phyloP scores from a whole-genome alignment of 495 filamentous ascomycete species.

The Aspergillus cavernicola region DNA sequence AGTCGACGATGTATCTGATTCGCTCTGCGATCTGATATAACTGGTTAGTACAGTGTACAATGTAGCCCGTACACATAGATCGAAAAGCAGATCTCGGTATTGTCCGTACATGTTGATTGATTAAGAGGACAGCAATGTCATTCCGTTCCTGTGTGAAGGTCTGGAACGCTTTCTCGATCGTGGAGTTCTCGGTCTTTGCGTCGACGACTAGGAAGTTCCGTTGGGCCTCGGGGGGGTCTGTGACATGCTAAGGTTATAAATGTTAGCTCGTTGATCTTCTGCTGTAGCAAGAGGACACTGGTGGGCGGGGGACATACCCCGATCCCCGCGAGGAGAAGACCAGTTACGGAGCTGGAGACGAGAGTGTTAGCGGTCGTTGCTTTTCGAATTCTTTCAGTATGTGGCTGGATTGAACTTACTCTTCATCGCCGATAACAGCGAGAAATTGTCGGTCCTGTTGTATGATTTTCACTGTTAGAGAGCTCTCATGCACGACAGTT shows the following conservation, averaged over 20 bases:
- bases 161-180: conserved; percentile 90
- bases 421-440: conserved; percentile 95
- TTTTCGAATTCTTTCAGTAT: not conserved
- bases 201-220: conserved; percentile 99
- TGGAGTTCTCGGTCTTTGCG: conserved; percentile 77
- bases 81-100: not conserved
- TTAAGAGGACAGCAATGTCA: conserved; percentile 92
- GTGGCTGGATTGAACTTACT: conserved; percentile 43
- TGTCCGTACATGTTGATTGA: conserved; percentile 87
- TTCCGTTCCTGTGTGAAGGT: conserved; percentile 83
- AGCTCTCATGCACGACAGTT: not conserved
- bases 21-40: conserved; percentile 74
- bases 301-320: too few species aligned
- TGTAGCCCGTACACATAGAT: not conserved
- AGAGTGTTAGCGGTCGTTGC: conserved; percentile 19
- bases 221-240: conserved; percentile 73
- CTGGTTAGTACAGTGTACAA: conserved; percentile 9
- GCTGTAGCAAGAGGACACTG: too few species aligned
- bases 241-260: conserved; percentile 64
- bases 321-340: conserved; percentile 88
- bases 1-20: conserved; percentile 71
- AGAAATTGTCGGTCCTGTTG: conserved; percentile 85
- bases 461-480: conserved; percentile 5
- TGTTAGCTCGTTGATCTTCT: not conserved
- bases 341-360: conserved; percentile 82